Conservation (phyloP, 495 filamentous ascomycete genomes). For the Podospora pseudopauciseta region DNA sequence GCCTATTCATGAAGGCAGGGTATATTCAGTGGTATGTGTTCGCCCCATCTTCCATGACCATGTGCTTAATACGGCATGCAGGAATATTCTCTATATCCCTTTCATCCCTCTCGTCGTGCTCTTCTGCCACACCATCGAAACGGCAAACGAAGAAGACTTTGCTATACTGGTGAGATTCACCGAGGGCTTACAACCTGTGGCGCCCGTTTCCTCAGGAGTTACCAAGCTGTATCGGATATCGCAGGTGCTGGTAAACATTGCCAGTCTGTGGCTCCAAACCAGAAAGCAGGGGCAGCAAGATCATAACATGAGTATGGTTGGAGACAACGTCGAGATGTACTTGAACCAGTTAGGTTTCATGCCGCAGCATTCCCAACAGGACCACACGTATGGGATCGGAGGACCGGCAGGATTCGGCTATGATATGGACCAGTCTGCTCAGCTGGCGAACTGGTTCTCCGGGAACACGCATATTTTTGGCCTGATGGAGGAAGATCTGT, state of each 20-base stretch:
- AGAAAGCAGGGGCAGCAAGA: slow-evolving; percentile 46
- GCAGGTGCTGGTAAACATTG: slow-evolving; percentile 59
- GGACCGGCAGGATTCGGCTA: slow-evolving; percentile 18
- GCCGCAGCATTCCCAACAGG: slow-evolving; percentile 30
- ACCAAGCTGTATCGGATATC: slow-evolving; percentile 58
- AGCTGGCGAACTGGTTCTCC: slow-evolving; percentile 65
- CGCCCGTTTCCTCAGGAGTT: slow-evolving; percentile 52
- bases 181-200: slow-evolving; percentile 50
- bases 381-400: background rate
- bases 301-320: slow-evolving; percentile 46
- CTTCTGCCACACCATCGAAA: slow-evolving; percentile 65
- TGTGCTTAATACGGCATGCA: slow-evolving; percentile 26
- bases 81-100: slow-evolving; percentile 62
- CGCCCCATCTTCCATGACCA: background rate
- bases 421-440: slow-evolving; percentile 37
- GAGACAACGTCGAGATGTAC: slow-evolving; percentile 62
- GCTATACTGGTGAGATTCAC: slow-evolving; percentile 54
- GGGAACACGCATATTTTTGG: slow-evolving; percentile 64
- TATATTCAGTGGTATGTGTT: slow-evolving; percentile 60
- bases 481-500: slow-evolving; percentile 58
- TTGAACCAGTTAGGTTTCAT: slow-evolving; percentile 61
- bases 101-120: slow-evolving; percentile 68
- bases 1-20: slow-evolving; percentile 45
- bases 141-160: slow-evolving; percentile 46
- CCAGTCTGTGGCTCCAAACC: slow-evolving; percentile 59